These are phyloP conservation scores for Rhynchosporium secalis DNA, from an alignment of 2,329 filamentous ascomycete species.

Conservation along the genomic window DNA sequence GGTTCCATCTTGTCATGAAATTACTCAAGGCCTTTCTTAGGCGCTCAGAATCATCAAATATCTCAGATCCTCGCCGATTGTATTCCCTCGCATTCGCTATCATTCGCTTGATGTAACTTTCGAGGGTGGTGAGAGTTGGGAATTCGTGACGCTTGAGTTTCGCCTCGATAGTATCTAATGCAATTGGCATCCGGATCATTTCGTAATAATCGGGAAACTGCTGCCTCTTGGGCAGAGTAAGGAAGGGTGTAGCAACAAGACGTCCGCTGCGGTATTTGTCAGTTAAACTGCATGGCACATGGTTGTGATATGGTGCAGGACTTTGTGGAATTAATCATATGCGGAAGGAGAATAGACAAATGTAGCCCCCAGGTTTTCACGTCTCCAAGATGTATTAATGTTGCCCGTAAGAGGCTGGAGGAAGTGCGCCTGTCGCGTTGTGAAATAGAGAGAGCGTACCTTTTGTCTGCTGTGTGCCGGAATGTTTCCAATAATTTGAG, in stretches of 20 bases:
- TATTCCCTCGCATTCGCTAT: slow-evolving; percentile 85
- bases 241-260: slow-evolving; percentile 72
- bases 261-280: slow-evolving; percentile 57
- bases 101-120: slow-evolving; percentile 86
- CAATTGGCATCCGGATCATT: slow-evolving; percentile 74
- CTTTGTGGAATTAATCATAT: background rate
- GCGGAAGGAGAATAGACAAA: slow-evolving; percentile 3
- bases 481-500: slow-evolving; percentile 74
- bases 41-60: slow-evolving; percentile 83
- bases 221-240: slow-evolving; percentile 65
- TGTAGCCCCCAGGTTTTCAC: background rate
- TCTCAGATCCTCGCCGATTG: slow-evolving; percentile 69
- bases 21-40: slow-evolving; percentile 84
- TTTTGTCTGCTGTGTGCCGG: slow-evolving; percentile 77
- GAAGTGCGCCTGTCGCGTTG: slow-evolving; percentile 17
- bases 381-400: background rate
- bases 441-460: slow-evolving; percentile 51
- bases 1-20: slow-evolving; percentile 84
- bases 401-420: slow-evolving; percentile 11
- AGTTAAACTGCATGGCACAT: slow-evolving; percentile 6
- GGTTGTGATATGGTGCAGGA: background rate
- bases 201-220: slow-evolving; percentile 75
- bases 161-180: slow-evolving; percentile 72
- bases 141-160: slow-evolving; percentile 73
- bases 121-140: slow-evolving; percentile 68